Conservation (phyloP, 1,139 yeast species). For the Scheffersomyces segobiensis region DNA sequence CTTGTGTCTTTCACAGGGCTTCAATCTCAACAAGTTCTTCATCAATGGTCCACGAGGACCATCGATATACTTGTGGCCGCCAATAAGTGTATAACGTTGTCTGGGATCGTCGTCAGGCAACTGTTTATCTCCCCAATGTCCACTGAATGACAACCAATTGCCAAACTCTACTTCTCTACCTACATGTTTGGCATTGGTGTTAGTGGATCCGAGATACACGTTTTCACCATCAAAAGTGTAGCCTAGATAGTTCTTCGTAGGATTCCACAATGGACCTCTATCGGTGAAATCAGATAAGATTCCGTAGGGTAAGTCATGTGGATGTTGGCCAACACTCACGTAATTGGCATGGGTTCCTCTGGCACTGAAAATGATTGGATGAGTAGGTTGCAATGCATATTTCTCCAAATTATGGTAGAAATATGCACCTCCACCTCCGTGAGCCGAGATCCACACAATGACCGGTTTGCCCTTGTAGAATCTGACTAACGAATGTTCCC, state of each 20-base stretch:
- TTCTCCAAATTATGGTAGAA: conserved; percentile 75
- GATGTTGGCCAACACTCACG: conserved; percentile 93
- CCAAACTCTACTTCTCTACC: conserved; percentile 68
- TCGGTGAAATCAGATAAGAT: conserved; percentile 92
- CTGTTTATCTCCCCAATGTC: conserved; percentile 90
- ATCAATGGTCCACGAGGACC: conserved; percentile 91
- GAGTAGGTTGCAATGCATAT: conserved; percentile 45
- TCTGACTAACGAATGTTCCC: conserved; percentile 94
- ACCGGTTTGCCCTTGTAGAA: conserved; percentile 80
- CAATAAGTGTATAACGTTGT: conserved; percentile 77
- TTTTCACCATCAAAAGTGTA: conserved; percentile 69
- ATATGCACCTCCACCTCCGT: conserved; percentile 95
- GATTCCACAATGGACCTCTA: conserved; percentile 95
- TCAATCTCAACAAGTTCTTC: conserved; percentile 67
- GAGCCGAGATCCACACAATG: conserved; percentile 98
- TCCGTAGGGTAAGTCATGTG: conserved; percentile 91
- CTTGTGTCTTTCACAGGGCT: conserved; percentile 80
- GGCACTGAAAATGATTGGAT: conserved; percentile 84
- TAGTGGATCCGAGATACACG: conserved; percentile 41
- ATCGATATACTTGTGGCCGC: conserved; percentile 85
- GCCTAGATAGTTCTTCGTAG: conserved; percentile 74
- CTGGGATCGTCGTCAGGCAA: conserved; percentile 68
- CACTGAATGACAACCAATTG: conserved; percentile 77
- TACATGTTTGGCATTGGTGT: conserved; percentile 41
- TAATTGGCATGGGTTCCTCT: conserved; percentile 97